Evolutionary conservation across 139 green algal genomes (phyloP).

Genomic region (Yamagishiella unicocca): DNA sequence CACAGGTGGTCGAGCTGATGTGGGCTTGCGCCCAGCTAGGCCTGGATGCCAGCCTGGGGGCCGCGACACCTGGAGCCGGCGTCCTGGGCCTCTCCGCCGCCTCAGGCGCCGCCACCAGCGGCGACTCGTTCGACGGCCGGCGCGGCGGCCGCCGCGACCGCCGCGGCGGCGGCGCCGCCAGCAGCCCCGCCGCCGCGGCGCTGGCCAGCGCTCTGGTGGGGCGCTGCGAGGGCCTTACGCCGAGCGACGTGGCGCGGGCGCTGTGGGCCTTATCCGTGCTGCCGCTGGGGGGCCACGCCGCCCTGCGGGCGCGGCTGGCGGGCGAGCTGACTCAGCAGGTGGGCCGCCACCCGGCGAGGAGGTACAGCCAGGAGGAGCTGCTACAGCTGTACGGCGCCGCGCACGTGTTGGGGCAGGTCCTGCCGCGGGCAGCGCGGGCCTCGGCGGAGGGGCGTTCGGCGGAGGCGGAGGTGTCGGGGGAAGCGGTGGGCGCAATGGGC

Average conservation of each 20-base stretch:
- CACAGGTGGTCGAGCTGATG: slow-evolving; percentile 21
- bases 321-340: not conserved
- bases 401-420: not conserved
- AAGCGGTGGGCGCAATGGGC: not conserved
- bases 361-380: slow-evolving; percentile 1
- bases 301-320: not conserved
- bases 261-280: slow-evolving; percentile 30
- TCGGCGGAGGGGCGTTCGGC: not conserved
- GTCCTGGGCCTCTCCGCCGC: not conserved
- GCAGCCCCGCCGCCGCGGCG: not conserved
- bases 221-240: not conserved
- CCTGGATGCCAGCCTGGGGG: not conserved
- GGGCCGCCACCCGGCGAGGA: not conserved
- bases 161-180: not conserved
- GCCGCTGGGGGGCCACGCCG: no score
- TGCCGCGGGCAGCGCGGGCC: not conserved
- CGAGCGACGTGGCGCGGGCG: not conserved
- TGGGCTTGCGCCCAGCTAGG: slow-evolving; percentile 5
- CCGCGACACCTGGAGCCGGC: not conserved
- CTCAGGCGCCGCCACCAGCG: no score
- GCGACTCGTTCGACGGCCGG: not conserved
- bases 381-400: slow-evolving; percentile 25
- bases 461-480: not conserved
- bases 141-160: not conserved
- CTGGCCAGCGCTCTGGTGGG: not conserved